Conservation (phyloP, 768 basidiomycete species). For the Naganishia kalamii region DNA sequence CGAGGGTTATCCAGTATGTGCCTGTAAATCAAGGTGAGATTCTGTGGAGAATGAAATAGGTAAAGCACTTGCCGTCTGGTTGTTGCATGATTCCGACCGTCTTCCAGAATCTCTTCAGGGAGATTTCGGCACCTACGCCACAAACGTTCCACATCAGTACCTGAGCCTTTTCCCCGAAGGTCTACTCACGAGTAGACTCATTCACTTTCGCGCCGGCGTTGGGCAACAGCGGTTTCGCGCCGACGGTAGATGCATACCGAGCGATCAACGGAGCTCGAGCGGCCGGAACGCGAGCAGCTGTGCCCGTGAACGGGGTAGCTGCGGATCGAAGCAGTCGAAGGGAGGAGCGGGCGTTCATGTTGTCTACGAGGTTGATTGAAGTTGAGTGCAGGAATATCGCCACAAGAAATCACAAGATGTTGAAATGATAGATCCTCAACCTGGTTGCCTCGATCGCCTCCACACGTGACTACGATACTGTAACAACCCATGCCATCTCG, state of each 20-base stretch:
- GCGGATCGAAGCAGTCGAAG: neutral
- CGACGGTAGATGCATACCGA: slow-evolving; percentile 9
- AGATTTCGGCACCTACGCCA: slow-evolving; percentile 71
- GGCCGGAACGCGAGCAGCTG: neutral
- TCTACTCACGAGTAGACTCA: slow-evolving; percentile 11
- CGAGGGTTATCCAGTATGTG: slow-evolving; percentile 61
- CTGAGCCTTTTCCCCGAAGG: neutral
- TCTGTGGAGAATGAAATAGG: slow-evolving; percentile 30
- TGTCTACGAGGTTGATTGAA: neutral
- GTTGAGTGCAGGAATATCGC: neutral
- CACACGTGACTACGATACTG: slow-evolving; percentile 15
- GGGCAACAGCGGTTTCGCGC: neutral
- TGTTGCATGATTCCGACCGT: slow-evolving; percentile 67
- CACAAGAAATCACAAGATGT: neutral
- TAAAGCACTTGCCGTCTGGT: slow-evolving; percentile 43
- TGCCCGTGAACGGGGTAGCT: neutral
- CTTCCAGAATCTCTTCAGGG: slow-evolving; percentile 90
- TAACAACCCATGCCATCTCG: too few species aligned
- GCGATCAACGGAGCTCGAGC: neutral
- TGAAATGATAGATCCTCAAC: neutral
- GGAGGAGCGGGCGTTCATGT: neutral
- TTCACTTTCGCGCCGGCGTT: neutral
- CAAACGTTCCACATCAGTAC: neutral
- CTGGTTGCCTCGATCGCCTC: neutral
- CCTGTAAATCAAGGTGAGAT: slow-evolving; percentile 25